Evolutionary conservation across 2,329 filamentous ascomycete species (phyloP).

Genomic region (Sporothrix sp.): DNA sequence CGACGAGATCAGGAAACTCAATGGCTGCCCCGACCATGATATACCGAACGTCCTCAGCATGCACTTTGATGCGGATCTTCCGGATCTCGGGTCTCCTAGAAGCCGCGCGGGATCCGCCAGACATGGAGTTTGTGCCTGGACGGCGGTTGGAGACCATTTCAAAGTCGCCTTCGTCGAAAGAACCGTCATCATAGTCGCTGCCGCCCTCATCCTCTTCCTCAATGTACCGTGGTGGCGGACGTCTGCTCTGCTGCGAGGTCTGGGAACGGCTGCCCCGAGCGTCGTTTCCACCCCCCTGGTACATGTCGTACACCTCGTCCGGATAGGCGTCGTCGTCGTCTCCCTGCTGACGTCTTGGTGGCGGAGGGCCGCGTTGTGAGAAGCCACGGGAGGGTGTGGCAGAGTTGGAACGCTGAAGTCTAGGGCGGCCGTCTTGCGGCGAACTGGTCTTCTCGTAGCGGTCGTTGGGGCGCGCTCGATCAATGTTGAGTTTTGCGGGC

Average conservation of each 20-base stretch:
- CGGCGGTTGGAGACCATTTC: slow-evolving; percentile 60
- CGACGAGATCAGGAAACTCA: slow-evolving; percentile 67
- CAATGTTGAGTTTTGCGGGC: slow-evolving; percentile 54
- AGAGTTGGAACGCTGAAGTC: slow-evolving; percentile 33
- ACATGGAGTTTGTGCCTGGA: slow-evolving; percentile 35
- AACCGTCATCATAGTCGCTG: slow-evolving; percentile 61
- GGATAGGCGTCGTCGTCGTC: slow-evolving; percentile 55
- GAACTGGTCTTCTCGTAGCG: slow-evolving; percentile 45
- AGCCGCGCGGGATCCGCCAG: slow-evolving; percentile 41
- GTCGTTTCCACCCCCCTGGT: slow-evolving; percentile 33
- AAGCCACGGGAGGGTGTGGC: slow-evolving; percentile 36
- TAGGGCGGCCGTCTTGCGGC: slow-evolving; percentile 32
- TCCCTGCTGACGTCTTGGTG: slow-evolving; percentile 25
- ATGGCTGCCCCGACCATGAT: slow-evolving; percentile 71
- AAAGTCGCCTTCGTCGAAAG: slow-evolving; percentile 67
- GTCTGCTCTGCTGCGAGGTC: slow-evolving; percentile 21
- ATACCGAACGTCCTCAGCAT: slow-evolving; percentile 83
- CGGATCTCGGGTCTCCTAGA: slow-evolving; percentile 57
- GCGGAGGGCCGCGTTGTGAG: slow-evolving; percentile 29
- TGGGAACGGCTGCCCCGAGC: slow-evolving; percentile 33
- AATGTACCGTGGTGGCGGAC: slow-evolving; percentile 50
- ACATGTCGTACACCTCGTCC: slow-evolving; percentile 62
- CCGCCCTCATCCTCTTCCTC: slow-evolving; percentile 71
- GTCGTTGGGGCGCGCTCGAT: slow-evolving; percentile 41
- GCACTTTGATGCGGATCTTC: slow-evolving; percentile 85